phyloP scores from a whole-genome alignment of 73 alveolate genomes.

The Uronychia binucleata region DNA sequence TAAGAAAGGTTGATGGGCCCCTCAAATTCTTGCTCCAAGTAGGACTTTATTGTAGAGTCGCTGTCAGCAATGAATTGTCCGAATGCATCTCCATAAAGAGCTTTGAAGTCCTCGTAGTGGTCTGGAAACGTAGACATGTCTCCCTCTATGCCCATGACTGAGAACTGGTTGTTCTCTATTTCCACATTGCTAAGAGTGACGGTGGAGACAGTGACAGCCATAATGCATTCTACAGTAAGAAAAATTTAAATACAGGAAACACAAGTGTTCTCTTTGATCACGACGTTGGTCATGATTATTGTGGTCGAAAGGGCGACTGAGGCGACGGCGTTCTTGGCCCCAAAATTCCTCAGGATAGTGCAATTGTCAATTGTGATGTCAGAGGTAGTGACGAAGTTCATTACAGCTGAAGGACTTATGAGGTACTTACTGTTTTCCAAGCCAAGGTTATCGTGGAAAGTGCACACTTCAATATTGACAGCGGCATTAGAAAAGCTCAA shows the following conservation, averaged over 20 bases:
- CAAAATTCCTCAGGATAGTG: too few species aligned
- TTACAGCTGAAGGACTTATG: too few species aligned
- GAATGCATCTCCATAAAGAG: background rate
- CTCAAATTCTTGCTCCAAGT: background rate
- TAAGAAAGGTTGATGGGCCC: background rate
- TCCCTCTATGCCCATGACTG: background rate
- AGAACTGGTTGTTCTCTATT: background rate
- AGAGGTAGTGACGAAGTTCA: background rate
- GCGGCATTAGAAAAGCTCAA: too few species aligned
- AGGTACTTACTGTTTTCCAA: too few species aligned
- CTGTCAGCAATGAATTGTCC: background rate
- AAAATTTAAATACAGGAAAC: too few species aligned
- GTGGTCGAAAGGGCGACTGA: too few species aligned
- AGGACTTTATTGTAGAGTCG: background rate
- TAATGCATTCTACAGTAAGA: background rate
- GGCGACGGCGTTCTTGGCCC: too few species aligned
- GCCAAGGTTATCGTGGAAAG: too few species aligned
- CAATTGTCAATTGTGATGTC: background rate
- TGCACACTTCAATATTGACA: too few species aligned
- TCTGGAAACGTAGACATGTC: background rate
- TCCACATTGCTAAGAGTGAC: background rate
- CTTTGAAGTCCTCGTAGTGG: background rate
- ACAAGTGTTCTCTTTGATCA: too few species aligned
- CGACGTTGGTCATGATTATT: too few species aligned
- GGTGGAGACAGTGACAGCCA: background rate